phyloP scores from a whole-genome alignment of 2,329 filamentous ascomycete species.

The Dendryphion nanum region DNA sequence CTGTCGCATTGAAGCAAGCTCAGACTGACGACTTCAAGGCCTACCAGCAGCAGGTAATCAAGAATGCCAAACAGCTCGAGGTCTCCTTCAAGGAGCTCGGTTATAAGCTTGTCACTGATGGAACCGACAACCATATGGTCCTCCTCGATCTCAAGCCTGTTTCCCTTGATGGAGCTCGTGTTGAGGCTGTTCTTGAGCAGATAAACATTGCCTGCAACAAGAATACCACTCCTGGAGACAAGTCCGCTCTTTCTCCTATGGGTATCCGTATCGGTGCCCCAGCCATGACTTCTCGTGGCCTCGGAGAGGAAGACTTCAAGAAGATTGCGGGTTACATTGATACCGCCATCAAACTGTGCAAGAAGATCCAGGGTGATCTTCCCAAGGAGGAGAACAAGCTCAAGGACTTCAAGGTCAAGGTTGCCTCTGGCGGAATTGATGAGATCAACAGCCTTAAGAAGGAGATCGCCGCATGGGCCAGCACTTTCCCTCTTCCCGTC shows the following conservation, averaged over 20 bases:
- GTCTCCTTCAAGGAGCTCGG: conserved; percentile 63
- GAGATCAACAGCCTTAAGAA: conserved; percentile 84
- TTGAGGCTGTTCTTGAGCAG: conserved; percentile 86
- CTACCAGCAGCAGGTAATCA: conserved; percentile 87
- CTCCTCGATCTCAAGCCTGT: conserved; percentile 89
- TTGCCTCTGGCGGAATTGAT: conserved; percentile 71
- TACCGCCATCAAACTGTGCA: conserved; percentile 82
- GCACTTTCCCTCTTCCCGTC: conserved; percentile 88
- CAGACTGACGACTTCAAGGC: conserved; percentile 85
- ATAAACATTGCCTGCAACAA: conserved; percentile 98
- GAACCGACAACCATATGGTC: conserved; percentile 96
- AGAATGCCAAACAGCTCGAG: conserved; percentile 88
- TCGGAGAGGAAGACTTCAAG: conserved; percentile 81
- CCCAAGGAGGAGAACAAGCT: conserved; percentile 99
- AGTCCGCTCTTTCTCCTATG: conserved; percentile 87
- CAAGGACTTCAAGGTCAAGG: conserved; percentile 98
- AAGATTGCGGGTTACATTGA: conserved; percentile 84
- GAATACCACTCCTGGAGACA: conserved; percentile 96
- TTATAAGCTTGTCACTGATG: conserved; percentile 88
- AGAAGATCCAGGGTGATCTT: conserved; percentile 77
- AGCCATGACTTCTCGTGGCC: conserved; percentile 97
- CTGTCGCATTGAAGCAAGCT: conserved; percentile 92
- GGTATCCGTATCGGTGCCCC: conserved; percentile 93
- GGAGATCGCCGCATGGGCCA: conserved; percentile 87
- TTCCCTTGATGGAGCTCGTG: conserved; percentile 80